Percentiles rank a stretch among this genome's conserved stretches.
Evolutionary conservation across 2,329 filamentous ascomycete species (phyloP).

Genomic region (Elsinoe australis): DNA sequence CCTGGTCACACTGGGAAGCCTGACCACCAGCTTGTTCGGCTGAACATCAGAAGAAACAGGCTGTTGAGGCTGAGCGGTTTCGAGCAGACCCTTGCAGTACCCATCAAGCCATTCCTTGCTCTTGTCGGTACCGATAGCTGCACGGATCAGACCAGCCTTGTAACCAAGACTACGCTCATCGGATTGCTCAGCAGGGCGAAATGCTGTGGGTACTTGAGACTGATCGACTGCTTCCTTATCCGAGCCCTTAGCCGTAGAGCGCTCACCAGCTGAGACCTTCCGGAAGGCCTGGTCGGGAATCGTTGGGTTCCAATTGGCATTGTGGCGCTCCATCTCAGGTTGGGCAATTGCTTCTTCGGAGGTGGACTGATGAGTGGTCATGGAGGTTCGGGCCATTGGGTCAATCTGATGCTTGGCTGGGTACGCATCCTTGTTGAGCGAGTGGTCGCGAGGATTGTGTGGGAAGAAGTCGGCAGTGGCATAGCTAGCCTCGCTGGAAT

Average conservation of each 20-base stretch:
- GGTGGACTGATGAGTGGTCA: constrained; percentile 8
- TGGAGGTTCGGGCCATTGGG: neutral
- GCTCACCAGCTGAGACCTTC: neutral
- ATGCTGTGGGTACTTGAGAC: too few relatives aligned
- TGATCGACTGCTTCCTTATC: too few relatives aligned
- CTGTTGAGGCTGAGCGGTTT: constrained; percentile 20
- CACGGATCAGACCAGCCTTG: constrained; percentile 29
- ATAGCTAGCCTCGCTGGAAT: constrained; percentile 32
- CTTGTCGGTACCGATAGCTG: constrained; percentile 24
- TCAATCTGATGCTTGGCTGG: constrained; percentile 11
- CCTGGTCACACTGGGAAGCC: constrained; percentile 2
- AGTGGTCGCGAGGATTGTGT: constrained; percentile 32
- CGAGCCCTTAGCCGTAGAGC: too few relatives aligned
- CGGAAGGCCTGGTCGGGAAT: constrained; percentile 20
- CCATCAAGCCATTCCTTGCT: constrained; percentile 28
- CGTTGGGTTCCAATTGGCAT: constrained; percentile 22
- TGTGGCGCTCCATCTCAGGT: constrained; percentile 22
- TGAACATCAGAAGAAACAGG: neutral
- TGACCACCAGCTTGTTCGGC: constrained; percentile 7
- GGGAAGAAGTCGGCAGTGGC: constrained; percentile 35
- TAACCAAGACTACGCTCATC: too few relatives aligned
- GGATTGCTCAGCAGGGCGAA: too few relatives aligned
- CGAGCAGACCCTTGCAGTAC: constrained; percentile 30
- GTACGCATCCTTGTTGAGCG: constrained; percentile 29
- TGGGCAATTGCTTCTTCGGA: constrained; percentile 20